A percentile compares a stretch with the other conserved stretches of the same genome.
phyloP scores from a whole-genome alignment of 306 rosid species.

The Mucuna pruriens region DNA sequence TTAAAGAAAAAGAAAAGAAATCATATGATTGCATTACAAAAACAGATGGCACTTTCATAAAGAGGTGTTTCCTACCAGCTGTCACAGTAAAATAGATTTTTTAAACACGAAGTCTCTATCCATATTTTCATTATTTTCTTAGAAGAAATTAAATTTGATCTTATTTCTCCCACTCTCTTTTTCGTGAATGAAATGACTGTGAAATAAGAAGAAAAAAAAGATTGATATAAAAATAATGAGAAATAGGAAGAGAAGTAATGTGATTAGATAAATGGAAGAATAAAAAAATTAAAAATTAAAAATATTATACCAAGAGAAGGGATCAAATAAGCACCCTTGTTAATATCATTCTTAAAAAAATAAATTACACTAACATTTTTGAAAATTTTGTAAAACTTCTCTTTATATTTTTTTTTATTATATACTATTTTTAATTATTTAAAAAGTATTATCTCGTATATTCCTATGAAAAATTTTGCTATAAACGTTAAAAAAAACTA shows the following conservation, averaged over 20 bases:
- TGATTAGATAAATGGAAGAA: neutral
- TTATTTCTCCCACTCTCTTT: neutral
- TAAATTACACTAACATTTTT: too few species aligned
- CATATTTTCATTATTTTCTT: neutral
- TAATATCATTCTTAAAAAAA: too few species aligned
- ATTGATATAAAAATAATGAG: neutral
- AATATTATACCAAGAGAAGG: too few species aligned
- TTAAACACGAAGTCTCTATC: neutral
- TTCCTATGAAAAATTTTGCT: too few species aligned
- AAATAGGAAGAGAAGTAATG: neutral
- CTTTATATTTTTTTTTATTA: too few species aligned
- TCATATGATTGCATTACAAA: neutral
- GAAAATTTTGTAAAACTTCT: too few species aligned
- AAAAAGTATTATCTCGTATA: too few species aligned
- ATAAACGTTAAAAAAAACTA: too few species aligned
- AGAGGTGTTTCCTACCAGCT: slow-evolving; percentile 37
- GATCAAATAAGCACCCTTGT: too few species aligned
- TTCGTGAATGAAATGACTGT: neutral
- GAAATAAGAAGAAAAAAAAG: neutral
- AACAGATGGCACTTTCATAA: slow-evolving; percentile 6
- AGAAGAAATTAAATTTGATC: neutral
- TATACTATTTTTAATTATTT: too few species aligned
- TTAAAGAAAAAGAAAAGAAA: neutral
- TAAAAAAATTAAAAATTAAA: too few species aligned
- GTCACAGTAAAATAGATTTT: slow-evolving; percentile 13